These are phyloP conservation scores for Leishmania tarentolae DNA, from an alignment of 208 protist species.

Conservation along the genomic window DNA sequence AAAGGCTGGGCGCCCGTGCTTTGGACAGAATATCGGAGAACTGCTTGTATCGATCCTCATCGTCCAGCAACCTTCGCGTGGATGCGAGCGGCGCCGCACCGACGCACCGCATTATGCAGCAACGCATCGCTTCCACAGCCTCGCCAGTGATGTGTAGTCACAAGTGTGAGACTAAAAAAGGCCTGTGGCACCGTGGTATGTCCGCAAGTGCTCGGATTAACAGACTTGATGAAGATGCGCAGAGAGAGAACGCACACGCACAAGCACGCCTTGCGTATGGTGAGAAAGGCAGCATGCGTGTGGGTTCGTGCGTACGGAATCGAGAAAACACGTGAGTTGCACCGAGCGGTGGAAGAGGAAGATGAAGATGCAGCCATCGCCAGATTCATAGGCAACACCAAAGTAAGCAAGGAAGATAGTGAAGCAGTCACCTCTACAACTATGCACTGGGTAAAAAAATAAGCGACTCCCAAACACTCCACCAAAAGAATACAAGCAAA, in stretches of 20 bases:
- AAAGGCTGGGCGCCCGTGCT: constrained; percentile 25
- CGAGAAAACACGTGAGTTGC: constrained; percentile 3
- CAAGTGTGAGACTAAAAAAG: background rate
- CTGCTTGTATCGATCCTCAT: constrained; percentile 50
- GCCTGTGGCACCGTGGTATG: background rate
- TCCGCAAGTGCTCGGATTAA: no score
- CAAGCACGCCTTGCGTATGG: background rate
- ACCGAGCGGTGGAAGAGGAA: background rate
- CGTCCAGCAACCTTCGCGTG: constrained; percentile 15
- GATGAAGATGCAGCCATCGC: background rate
- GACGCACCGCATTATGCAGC: background rate
- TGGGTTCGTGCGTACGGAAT: background rate
- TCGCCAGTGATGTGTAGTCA: background rate
- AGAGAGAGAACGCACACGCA: background rate
- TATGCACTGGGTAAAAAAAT: background rate
- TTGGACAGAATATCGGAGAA: constrained; percentile 69
- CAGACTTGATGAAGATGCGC: background rate
- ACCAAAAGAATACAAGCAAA: background rate
- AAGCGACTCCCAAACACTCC: background rate
- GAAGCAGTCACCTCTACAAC: background rate
- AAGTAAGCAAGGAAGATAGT: constrained; percentile 14
- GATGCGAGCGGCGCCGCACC: background rate
- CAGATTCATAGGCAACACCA: background rate
- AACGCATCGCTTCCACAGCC: constrained; percentile 18
- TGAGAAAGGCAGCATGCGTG: background rate